Percentiles rank a stretch among this genome's conserved stretches.
Conservation (phyloP, 179 eudicot genomes). For the Silene noctiflora region DNA sequence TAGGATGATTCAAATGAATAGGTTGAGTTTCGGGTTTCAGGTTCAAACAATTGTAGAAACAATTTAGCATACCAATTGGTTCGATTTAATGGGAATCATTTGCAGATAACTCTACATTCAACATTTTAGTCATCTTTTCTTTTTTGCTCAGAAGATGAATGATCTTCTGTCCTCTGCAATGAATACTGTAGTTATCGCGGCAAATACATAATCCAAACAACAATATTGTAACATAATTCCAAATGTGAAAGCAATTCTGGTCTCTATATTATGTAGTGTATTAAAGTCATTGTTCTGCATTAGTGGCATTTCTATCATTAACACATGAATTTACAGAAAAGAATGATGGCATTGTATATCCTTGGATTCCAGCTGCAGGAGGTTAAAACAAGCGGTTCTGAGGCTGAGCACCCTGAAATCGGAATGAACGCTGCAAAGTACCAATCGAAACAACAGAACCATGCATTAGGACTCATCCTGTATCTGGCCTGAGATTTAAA, state of each 20-base stretch:
- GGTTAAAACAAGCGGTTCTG: not conserved
- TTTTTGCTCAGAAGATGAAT: too few species aligned
- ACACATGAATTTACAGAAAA: not conserved
- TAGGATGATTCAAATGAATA: too few species aligned
- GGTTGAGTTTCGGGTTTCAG: too few species aligned
- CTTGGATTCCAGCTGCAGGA: conserved; percentile 2
- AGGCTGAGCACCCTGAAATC: too few species aligned
- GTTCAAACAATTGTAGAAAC: too few species aligned
- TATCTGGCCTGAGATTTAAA: conserved; percentile 27
- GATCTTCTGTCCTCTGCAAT: too few species aligned
- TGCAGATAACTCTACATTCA: too few species aligned
- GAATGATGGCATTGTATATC: not conserved
- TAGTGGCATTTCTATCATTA: not conserved
- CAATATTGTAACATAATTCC: not conserved
- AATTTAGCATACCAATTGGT: too few species aligned
- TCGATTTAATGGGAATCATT: too few species aligned
- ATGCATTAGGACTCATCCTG: not conserved
- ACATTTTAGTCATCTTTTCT: too few species aligned
- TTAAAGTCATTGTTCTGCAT: not conserved
- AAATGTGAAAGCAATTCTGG: not conserved
- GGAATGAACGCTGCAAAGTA: not conserved
- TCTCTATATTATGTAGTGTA: not conserved
- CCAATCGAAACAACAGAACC: not conserved
- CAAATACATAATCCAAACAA: too few species aligned
- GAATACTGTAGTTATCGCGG: too few species aligned